Evolutionary conservation across 345 rosid species (phyloP).

Genomic region (Brassica juncea): DNA sequence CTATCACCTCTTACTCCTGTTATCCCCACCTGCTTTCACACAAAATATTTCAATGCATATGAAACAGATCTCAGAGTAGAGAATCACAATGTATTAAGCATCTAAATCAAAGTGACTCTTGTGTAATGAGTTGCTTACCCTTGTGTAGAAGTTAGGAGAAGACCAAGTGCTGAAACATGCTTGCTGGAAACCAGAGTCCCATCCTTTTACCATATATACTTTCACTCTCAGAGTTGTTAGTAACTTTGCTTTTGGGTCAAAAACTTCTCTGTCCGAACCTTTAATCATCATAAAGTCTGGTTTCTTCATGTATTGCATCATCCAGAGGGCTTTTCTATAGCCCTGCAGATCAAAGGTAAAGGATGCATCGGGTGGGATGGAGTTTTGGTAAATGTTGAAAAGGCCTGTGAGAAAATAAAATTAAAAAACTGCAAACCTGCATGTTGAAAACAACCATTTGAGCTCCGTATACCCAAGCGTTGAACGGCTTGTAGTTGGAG

Average conservation of each 20-base stretch:
- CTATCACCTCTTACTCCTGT: slow-evolving; percentile 64
- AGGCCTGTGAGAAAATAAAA: background rate
- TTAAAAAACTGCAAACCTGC: slow-evolving; percentile 54
- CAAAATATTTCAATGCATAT: background rate
- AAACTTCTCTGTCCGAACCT: slow-evolving; percentile 39
- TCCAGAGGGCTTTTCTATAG: slow-evolving; percentile 69
- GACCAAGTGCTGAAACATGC: slow-evolving; percentile 57
- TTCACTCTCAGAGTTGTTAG: slow-evolving; percentile 54
- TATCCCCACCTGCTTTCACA: slow-evolving; percentile 59
- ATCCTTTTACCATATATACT: slow-evolving; percentile 73
- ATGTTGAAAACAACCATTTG: slow-evolving; percentile 90
- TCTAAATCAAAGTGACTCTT: background rate
- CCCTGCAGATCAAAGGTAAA: slow-evolving; percentile 43
- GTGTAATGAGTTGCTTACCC: slow-evolving; percentile 28
- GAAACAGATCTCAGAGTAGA: background rate
- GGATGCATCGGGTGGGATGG: background rate
- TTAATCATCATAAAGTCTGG: slow-evolving; percentile 56
- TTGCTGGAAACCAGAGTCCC: slow-evolving; percentile 55
- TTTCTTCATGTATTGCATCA: slow-evolving; percentile 79
- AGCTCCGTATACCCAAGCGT: slow-evolving; percentile 83
- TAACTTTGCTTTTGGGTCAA: slow-evolving; percentile 50
- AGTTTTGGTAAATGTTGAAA: background rate
- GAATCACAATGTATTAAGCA: background rate
- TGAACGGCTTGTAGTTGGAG: slow-evolving; percentile 69
- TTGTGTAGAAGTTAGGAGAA: slow-evolving; percentile 69